These are phyloP conservation scores for Terfezia boudieri DNA, from an alignment of 495 filamentous ascomycete species.

Conservation along the genomic window DNA sequence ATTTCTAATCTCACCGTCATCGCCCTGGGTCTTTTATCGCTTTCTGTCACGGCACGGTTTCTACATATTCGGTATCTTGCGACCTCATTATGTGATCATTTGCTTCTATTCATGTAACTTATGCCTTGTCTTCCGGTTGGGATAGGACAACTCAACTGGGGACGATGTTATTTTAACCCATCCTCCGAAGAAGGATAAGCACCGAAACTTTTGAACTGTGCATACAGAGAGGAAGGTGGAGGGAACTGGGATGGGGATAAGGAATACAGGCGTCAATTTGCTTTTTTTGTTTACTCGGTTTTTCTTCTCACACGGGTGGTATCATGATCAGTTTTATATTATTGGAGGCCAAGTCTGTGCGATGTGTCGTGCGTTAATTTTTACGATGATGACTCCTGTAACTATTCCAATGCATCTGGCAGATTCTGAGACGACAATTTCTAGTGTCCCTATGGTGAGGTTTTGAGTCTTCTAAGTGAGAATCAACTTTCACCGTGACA, in stretches of 20 bases:
- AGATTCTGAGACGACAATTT: too few species aligned
- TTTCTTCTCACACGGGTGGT: background rate
- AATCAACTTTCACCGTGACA: too few species aligned
- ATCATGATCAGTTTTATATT: background rate
- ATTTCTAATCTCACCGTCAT: background rate
- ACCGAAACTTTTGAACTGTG: background rate
- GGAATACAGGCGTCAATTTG: background rate
- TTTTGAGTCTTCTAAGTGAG: too few species aligned
- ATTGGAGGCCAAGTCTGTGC: background rate
- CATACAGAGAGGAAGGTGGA: background rate
- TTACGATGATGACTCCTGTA: background rate
- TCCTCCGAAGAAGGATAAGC: background rate
- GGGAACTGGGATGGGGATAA: background rate
- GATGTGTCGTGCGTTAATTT: background rate
- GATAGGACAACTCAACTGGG: background rate
- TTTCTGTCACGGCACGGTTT: background rate
- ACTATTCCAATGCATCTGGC: too few species aligned
- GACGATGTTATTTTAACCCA: background rate
- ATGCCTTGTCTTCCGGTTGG: background rate
- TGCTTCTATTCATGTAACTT: background rate
- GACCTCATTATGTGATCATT: background rate
- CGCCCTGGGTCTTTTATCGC: background rate
- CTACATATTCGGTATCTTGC: background rate
- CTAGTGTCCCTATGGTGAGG: too few species aligned
- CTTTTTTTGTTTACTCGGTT: background rate